phyloP scores from a whole-genome alignment of 768 basidiomycete species.

The Kockovaella imperatae region DNA sequence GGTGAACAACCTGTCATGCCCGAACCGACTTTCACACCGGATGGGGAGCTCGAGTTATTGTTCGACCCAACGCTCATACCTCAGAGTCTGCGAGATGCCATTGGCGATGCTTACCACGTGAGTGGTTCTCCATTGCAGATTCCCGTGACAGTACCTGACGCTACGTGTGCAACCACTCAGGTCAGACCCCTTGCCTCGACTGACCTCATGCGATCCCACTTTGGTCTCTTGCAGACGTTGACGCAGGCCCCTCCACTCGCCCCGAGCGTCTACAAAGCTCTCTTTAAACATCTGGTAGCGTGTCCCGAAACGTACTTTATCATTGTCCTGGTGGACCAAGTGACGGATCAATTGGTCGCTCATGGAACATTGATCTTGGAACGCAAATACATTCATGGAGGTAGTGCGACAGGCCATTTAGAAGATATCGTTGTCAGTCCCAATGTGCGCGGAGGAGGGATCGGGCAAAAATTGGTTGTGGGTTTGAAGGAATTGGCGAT shows the following conservation, averaged over 20 bases:
- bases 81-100: conserved; percentile 52
- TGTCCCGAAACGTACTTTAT: conserved; percentile 62
- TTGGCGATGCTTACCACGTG: conserved; percentile 65
- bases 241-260: conserved; percentile 64
- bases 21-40: conserved; percentile 51
- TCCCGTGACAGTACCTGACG: too few relatives aligned
- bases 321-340: conserved; percentile 69
- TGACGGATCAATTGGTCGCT: conserved; percentile 69
- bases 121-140: conserved; percentile 47
- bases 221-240: conserved; percentile 65
- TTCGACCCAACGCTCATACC: conserved; percentile 70
- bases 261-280: conserved; percentile 60
- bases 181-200: conserved; percentile 77
- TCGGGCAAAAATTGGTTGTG: conserved; percentile 76
- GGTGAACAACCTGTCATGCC: neutral
- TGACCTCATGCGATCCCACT: conserved; percentile 75
- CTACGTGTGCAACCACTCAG: too few relatives aligned
- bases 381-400: conserved; percentile 80
- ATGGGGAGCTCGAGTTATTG: conserved; percentile 64
- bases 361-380: conserved; percentile 80
- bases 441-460: conserved; percentile 76
- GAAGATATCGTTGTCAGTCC: conserved; percentile 96
- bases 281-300: conserved; percentile 44
- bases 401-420: conserved; percentile 82
- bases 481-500: conserved; percentile 76